These are phyloP conservation scores for Lonicera japonica DNA, from an alignment of 129 eudicot genomes.

Conservation along the genomic window DNA sequence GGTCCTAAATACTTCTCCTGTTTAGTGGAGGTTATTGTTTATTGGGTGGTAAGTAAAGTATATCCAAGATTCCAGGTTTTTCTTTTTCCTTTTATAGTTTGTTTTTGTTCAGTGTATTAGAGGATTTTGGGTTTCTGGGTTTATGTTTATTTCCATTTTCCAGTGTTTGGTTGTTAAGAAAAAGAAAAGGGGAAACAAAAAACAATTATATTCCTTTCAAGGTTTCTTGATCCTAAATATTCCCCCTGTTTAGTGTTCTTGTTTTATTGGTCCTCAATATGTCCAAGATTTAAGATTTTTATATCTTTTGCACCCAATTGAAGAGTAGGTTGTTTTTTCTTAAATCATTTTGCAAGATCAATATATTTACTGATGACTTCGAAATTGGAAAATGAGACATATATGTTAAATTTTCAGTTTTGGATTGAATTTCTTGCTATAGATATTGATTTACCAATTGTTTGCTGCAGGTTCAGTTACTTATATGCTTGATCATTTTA, in stretches of 20 bases:
- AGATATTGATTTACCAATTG: neutral
- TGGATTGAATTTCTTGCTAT: neutral
- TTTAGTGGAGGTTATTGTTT: neutral
- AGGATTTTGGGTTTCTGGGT: neutral
- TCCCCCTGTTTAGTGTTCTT: neutral
- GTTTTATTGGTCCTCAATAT: neutral
- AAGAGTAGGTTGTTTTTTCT: neutral
- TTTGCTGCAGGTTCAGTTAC: neutral
- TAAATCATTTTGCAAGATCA: neutral
- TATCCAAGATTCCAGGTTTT: neutral
- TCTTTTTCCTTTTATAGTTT: too few relatives aligned
- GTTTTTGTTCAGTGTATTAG: too few relatives aligned
- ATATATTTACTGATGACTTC: neutral
- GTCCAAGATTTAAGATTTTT: neutral
- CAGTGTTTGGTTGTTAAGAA: neutral
- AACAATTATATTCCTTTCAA: too few relatives aligned
- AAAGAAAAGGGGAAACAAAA: neutral
- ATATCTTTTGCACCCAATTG: neutral
- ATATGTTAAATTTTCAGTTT: neutral
- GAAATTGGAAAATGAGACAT: neutral
- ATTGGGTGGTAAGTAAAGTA: neutral
- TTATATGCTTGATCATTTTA: too few relatives aligned
- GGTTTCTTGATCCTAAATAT: neutral
- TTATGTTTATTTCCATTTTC: neutral
- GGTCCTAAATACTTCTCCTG: neutral